Evolutionary conservation across 257 asterid genomes (phyloP), one percentile per base, ranked within the genome.

Genomic region (Salvia rosmarinus): DNA sequence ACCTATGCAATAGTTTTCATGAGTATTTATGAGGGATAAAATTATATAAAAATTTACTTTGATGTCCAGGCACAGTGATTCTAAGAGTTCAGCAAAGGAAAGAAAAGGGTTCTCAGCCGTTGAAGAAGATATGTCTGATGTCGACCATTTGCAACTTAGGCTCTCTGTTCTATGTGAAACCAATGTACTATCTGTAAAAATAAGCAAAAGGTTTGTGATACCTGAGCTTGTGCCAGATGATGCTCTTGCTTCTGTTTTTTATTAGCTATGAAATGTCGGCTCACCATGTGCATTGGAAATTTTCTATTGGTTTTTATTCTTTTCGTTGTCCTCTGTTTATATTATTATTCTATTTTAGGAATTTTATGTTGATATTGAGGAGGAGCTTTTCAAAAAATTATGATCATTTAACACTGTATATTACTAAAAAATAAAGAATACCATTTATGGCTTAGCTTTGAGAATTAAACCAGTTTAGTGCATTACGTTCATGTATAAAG

Each of bases 71-170:
- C 97, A 94, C 75, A 91, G 96, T 77, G 88, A 85, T 79, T 85
- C 85, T 65, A 94, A 82, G 83, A 77, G 44, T 79, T 79, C 86
- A 20, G 64, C 79, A 55, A 88, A 88, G 85, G 90, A 85, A 51
- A 84, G 78, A 51, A 85, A 77, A 79, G 82, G 79, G 67, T 81
- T 85, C 71, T 79, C 84, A 75, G 86, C 82, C 51, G 80, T 76
- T 12, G 96, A 90, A 76, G 98, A 90, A 68, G 96, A 89, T 77
- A 91, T 87, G 88, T 81, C 96, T 5, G 99, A 94, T 83, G 95
- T 91, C 77, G 91, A 85, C 79, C 97, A 96, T 25, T 80, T 94
- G 79, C 95, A 86, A 79, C 90, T 94, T 68, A 85, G 96, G 81
- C 90, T 94, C 77, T 85, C 91, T 76, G 86, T 86, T 84, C 72